phyloP scores from a whole-genome alignment of 768 basidiomycete genomes.

The Ephemerocybe angulata region DNA sequence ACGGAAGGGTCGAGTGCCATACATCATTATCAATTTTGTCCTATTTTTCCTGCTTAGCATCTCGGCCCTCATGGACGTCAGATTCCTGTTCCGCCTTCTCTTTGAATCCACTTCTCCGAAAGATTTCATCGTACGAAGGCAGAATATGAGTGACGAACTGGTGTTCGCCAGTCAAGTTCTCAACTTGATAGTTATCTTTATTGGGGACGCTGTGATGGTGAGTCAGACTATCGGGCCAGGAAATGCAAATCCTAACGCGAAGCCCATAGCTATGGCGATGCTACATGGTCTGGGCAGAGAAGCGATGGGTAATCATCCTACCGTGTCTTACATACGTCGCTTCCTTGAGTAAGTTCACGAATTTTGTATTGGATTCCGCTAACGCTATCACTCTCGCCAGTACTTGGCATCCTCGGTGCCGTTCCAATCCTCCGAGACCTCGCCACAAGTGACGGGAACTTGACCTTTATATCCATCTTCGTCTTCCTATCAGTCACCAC shows the following conservation, averaged over 20 bases:
- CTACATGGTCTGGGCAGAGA: conserved; percentile 4
- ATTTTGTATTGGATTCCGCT: background rate
- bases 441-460: background rate
- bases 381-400: background rate
- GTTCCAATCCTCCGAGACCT: background rate
- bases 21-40: conserved; percentile 1
- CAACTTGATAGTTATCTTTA: background rate
- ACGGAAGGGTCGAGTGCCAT: background rate
- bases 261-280: conserved; percentile 1
- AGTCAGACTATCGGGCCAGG: background rate
- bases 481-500: background rate
- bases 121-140: background rate
- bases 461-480: background rate
- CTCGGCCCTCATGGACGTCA: background rate
- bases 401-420: background rate
- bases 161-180: background rate
- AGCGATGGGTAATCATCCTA: background rate
- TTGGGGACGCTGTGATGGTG: conserved; percentile 3
- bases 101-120: background rate
- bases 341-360: background rate
- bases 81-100: background rate
- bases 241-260: background rate
- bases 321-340: background rate
- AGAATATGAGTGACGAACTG: background rate
- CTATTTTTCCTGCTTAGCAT: background rate